Evolutionary conservation across 192 early-diverging fungal species (phyloP).

Genomic region (Phlyctochytrium planicorne): DNA sequence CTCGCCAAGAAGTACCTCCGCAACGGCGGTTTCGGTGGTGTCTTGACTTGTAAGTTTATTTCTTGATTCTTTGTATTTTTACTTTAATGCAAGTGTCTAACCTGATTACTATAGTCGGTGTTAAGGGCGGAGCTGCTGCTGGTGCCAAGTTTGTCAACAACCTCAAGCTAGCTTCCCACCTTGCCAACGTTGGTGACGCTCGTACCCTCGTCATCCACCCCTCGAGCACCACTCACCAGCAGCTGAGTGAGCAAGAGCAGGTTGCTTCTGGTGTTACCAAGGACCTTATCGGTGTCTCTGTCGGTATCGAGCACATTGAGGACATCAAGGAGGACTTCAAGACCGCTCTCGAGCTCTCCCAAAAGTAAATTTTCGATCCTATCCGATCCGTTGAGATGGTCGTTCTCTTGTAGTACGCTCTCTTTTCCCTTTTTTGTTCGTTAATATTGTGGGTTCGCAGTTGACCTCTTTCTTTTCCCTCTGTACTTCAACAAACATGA

Average conservation of each 20-base stretch:
- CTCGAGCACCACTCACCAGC: conserved; percentile 83
- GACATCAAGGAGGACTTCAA: conserved; percentile 53
- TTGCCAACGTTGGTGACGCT: conserved; percentile 95
- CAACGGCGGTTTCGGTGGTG: conserved; percentile 79
- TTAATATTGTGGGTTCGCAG: too few species aligned
- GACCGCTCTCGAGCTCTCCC: conserved; percentile 36
- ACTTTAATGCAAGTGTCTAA: not conserved
- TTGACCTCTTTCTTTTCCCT: too few species aligned
- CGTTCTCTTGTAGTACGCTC: too few species aligned
- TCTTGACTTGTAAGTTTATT: conserved; percentile 53
- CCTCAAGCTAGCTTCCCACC: conserved; percentile 80
- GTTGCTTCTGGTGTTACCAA: conserved; percentile 69
- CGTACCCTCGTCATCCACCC: conserved; percentile 88
- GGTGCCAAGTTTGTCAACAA: conserved; percentile 71
- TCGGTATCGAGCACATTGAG: conserved; percentile 77
- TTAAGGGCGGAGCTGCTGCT: conserved; percentile 51
- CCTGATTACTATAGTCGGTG: conserved; percentile 36
- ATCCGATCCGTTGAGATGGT: too few species aligned
- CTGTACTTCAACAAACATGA: too few species aligned
- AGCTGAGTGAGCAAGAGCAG: conserved; percentile 82
- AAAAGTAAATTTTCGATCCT: too few species aligned
- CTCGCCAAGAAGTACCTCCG: conserved; percentile 81
- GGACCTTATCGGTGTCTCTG: conserved; percentile 80
- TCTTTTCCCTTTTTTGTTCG: too few species aligned
- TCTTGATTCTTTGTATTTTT: conserved; percentile 10